Percentiles rank a stretch among this genome's conserved stretches.
phyloP scores from a whole-genome alignment of 2,329 filamentous ascomycete genomes.

The Tolypocladium guangdongense region DNA sequence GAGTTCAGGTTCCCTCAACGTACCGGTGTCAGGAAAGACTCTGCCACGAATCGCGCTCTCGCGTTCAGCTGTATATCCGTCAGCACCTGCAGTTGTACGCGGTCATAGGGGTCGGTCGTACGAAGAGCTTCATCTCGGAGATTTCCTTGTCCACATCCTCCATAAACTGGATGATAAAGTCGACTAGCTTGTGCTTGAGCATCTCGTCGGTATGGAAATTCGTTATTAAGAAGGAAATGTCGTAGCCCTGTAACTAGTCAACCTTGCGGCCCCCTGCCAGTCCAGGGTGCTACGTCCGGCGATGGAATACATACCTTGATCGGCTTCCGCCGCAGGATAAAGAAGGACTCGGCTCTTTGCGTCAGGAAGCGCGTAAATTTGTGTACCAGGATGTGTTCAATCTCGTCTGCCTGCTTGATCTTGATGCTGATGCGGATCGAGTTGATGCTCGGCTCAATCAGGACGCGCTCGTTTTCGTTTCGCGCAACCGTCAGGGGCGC shows the following conservation, averaged over 20 bases:
- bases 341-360: constrained; percentile 92
- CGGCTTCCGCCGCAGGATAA: constrained; percentile 88
- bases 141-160: constrained; percentile 99
- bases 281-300: background rate
- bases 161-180: constrained; percentile 99
- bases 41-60: constrained; percentile 90
- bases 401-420: constrained; percentile 99
- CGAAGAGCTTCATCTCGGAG: constrained; percentile 99
- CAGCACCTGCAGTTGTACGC: constrained; percentile 1
- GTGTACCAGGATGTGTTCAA: constrained; percentile 94
- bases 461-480: constrained; percentile 93
- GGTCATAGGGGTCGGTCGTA: constrained; percentile 34
- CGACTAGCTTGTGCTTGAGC: constrained; percentile 97
- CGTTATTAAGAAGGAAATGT: constrained; percentile 96
- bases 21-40: constrained; percentile 95
- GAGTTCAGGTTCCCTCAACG: constrained; percentile 3
- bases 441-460: constrained; percentile 96
- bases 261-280: constrained; percentile 1
- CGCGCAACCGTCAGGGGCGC: constrained; percentile 84
- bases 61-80: constrained; percentile 65
- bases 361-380: constrained; percentile 97
- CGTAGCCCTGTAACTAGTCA: constrained; percentile 61
- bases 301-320: constrained; percentile 56
- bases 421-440: constrained; percentile 94
- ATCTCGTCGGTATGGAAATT: constrained; percentile 99